These are phyloP conservation scores for Alternaria sp. DNA, from an alignment of 2,329 filamentous ascomycete genomes.

Conservation along the genomic window DNA sequence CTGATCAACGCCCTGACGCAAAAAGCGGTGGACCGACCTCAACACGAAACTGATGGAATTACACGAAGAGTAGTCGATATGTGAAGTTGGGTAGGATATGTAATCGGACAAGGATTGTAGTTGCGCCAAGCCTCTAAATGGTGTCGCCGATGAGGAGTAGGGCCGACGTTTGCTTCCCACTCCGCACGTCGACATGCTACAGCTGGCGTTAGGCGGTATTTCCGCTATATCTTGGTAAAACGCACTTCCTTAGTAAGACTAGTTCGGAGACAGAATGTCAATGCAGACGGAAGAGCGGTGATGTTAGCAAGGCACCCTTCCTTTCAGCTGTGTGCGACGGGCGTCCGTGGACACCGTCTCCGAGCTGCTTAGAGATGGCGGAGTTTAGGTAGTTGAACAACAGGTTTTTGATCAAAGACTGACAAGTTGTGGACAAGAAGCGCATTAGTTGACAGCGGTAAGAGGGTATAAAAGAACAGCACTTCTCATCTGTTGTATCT, in stretches of 20 bases:
- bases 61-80: neutral
- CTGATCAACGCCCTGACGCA: neutral
- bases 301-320: neutral
- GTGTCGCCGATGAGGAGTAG: neutral
- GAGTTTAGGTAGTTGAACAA: neutral
- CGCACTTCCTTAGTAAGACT: neutral
- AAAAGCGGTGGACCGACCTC: neutral
- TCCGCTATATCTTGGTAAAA: neutral
- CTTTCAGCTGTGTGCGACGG: neutral
- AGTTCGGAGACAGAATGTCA: neutral
- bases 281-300: neutral
- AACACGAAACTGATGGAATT: neutral
- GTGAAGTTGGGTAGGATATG: neutral
- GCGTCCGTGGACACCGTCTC: neutral
- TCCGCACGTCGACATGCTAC: neutral
- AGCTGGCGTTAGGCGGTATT: neutral
- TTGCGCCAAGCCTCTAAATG: neutral
- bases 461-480: neutral
- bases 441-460: neutral
- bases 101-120: neutral
- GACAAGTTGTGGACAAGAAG: neutral
- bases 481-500: neutral
- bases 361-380: neutral
- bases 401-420: neutral
- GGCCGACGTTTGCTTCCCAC: neutral